phyloP scores from a whole-genome alignment of 2,329 filamentous ascomycete species.

The Cercospora berteroae region DNA sequence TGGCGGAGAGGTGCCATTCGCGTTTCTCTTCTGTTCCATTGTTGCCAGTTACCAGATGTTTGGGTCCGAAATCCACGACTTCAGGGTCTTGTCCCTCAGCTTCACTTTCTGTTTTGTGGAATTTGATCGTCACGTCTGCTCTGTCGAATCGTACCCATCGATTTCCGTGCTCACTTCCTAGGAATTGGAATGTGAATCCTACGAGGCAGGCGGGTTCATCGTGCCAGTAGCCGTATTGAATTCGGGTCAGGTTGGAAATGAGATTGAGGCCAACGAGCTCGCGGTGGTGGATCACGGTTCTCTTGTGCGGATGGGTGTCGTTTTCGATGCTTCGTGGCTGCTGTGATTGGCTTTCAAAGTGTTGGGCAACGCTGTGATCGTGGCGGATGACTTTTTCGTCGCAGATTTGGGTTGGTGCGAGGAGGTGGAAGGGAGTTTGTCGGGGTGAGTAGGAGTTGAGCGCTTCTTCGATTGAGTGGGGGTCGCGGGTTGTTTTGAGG shows the following conservation, averaged over 20 bases:
- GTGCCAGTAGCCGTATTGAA: conserved; percentile 18
- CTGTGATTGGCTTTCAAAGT: conserved; percentile 15
- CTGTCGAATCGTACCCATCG: conserved; percentile 16
- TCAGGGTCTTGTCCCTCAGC: background rate
- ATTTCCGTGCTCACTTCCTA: background rate
- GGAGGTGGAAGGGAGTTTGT: conserved; percentile 12
- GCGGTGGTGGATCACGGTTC: conserved; percentile 14
- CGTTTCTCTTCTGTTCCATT: conserved; percentile 14
- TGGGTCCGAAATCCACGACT: conserved; percentile 18
- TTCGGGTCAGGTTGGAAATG: conserved; percentile 13
- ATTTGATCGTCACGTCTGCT: conserved; percentile 14
- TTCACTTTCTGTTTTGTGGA: background rate
- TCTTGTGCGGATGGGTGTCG: background rate
- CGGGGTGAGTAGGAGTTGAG: conserved; percentile 12
- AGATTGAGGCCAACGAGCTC: conserved; percentile 15
- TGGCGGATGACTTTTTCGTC: conserved; percentile 22
- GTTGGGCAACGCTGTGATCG: conserved; percentile 12
- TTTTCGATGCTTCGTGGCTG: background rate
- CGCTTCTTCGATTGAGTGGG: background rate
- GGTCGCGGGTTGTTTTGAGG: background rate
- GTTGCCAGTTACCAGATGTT: conserved; percentile 9
- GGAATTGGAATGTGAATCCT: conserved; percentile 20
- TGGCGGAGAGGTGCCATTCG: conserved; percentile 13
- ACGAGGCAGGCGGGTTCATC: conserved; percentile 14
- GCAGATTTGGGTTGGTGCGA: conserved; percentile 7